phyloP scores from a whole-genome alignment of 345 rosid species.

The Eucalyptus urophylla region DNA sequence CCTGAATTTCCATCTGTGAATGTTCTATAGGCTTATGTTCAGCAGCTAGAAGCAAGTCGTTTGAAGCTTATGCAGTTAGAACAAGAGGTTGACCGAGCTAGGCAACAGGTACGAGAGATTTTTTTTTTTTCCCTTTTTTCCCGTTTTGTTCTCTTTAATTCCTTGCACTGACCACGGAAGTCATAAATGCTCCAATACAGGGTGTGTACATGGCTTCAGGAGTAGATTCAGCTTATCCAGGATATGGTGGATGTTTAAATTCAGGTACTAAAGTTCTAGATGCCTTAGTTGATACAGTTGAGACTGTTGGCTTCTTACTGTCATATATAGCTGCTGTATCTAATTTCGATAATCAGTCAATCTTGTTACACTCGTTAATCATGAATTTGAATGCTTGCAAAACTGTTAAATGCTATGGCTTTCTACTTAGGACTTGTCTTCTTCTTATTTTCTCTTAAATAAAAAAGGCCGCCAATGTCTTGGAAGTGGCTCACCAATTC shows the following conservation, averaged over 20 bases:
- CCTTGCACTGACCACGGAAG: neutral
- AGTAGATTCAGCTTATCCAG: constrained; percentile 31
- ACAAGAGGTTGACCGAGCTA: constrained; percentile 69
- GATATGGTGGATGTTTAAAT: constrained; percentile 38
- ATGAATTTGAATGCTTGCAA: neutral
- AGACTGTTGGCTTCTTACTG: neutral
- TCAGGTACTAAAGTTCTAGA: constrained; percentile 35
- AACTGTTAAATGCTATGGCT: neutral
- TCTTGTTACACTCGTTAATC: neutral
- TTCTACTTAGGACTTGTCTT: neutral
- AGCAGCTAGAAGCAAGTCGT: constrained; percentile 89
- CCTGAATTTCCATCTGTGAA: neutral
- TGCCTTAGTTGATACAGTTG: neutral
- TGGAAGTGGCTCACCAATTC: neutral
- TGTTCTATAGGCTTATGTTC: constrained; percentile 78
- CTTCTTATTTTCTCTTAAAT: neutral
- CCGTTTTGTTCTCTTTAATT: neutral
- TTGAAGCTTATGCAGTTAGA: constrained; percentile 76
- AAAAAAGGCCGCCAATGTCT: neutral
- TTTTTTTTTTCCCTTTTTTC: neutral
- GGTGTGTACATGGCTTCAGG: constrained; percentile 51
- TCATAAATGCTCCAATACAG: constrained; percentile 12
- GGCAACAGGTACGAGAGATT: constrained; percentile 45
- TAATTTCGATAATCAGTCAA: neutral
- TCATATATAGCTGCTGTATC: neutral